These are phyloP conservation scores for Venturia carpophila DNA, from an alignment of 2,329 filamentous ascomycete genomes.

Conservation along the genomic window DNA sequence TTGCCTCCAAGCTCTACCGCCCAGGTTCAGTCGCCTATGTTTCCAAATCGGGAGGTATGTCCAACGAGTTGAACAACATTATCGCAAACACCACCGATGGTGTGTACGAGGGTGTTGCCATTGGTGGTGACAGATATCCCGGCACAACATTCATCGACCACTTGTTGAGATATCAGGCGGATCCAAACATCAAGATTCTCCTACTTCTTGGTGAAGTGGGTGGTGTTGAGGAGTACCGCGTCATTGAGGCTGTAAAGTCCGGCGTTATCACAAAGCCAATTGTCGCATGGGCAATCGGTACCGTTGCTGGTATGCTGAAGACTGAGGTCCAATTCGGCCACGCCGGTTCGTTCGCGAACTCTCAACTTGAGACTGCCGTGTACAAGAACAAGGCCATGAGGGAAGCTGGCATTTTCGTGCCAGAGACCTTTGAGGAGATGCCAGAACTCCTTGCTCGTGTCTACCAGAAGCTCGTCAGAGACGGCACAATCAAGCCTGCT, in stretches of 20 bases:
- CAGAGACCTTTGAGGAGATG: constrained; percentile 94
- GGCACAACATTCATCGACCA: constrained; percentile 99
- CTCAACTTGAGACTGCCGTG: constrained; percentile 92
- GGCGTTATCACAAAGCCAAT: constrained; percentile 96
- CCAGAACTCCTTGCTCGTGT: constrained; percentile 67
- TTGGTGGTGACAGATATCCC: constrained; percentile 97
- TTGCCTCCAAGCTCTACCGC: constrained; percentile 99
- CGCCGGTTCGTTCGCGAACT: constrained; percentile 98
- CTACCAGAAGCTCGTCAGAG: constrained; percentile 80
- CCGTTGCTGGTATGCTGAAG: constrained; percentile 99
- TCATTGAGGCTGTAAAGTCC: constrained; percentile 94
- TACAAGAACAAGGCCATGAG: constrained; percentile 97
- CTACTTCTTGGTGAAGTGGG: constrained; percentile 94
- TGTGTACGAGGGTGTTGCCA: constrained; percentile 98
- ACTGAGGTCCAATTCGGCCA: constrained; percentile 99
- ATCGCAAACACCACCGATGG: constrained; percentile 92
- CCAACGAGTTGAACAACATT: constrained; percentile 99
- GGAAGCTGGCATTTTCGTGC: constrained; percentile 89
- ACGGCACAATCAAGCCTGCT: constrained; percentile 77
- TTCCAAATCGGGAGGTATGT: constrained; percentile 99
- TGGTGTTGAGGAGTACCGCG: constrained; percentile 99
- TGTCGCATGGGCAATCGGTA: constrained; percentile 98
- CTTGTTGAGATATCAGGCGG: constrained; percentile 89
- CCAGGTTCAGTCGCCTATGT: constrained; percentile 98
- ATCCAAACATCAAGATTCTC: constrained; percentile 96